These are phyloP conservation scores for Erodium trifolium DNA, from an alignment of 441 rosid genomes.

Conservation along the genomic window DNA sequence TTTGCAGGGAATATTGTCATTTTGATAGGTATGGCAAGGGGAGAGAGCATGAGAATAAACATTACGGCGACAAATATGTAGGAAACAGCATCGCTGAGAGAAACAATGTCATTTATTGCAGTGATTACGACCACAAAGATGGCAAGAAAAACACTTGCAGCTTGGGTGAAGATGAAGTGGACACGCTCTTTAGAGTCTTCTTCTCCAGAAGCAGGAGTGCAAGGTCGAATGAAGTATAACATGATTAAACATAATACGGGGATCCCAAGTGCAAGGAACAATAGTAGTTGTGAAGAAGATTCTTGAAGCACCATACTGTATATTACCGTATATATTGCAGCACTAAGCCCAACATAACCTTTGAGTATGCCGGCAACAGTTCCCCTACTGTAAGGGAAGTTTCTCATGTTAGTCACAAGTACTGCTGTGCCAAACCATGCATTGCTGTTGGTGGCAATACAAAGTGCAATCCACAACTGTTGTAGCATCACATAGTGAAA, in stretches of 20 bases:
- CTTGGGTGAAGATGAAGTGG: conserved; percentile 68
- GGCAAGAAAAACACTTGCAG: conserved; percentile 56
- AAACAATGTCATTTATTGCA: conserved; percentile 34
- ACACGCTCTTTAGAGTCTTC: conserved; percentile 72
- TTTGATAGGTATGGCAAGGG: conserved; percentile 85
- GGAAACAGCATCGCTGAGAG: conserved; percentile 33
- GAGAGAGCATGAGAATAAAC: conserved; percentile 54
- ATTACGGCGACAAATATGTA: conserved; percentile 47
- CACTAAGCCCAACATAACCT: conserved; percentile 79
- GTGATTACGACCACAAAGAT: conserved; percentile 54
- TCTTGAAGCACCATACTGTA: conserved; percentile 50
- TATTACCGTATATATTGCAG: conserved; percentile 67
- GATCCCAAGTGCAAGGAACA: conserved; percentile 62
- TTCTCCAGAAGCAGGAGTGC: conserved; percentile 66
- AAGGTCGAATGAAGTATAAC: conserved; percentile 69
- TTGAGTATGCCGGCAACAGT: conserved; percentile 90
- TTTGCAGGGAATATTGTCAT: conserved; percentile 71
- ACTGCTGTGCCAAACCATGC: conserved; percentile 94
- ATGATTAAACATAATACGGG: conserved; percentile 57
- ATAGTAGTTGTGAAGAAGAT: conserved; percentile 52
- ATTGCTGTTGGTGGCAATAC: conserved; percentile 65
- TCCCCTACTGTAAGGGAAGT: conserved; percentile 83
- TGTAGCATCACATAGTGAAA: conserved; percentile 13
- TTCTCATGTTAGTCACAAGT: conserved; percentile 95
- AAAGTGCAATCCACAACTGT: conserved; percentile 79